Evolutionary conservation across 2,329 filamentous ascomycete species (phyloP), one percentile per base, ranked within the genome.

Genomic region (Cladosporium sp.): DNA sequence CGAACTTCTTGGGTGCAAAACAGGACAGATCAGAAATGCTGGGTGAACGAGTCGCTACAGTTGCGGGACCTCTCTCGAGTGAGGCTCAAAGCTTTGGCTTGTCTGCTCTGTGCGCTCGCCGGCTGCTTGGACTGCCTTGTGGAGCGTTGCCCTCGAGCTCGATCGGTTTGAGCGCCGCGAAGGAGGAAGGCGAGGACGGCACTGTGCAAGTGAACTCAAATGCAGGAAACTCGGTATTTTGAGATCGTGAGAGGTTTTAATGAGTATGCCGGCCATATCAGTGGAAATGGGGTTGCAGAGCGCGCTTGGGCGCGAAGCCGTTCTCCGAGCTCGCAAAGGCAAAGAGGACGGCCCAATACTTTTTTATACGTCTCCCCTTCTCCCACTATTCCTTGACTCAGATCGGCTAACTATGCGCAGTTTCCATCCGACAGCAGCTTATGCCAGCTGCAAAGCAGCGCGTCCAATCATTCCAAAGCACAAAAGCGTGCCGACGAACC

Each of bases 11-110:
- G 22, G 35, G 34, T 12, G 24, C 22, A 20, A 39, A 25, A 19
- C 10, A 10, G 40, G 28, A 32, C 40, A 47, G 40, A 45, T 36
- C 9, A 2, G 5, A 47, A 37, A 35, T 25, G 57, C 49, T 44
- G 25, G 57, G 57, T 60, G 24, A 58, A 58, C 57, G 45, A 56
- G 28, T 55, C 66, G 61, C 68, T 70, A 71, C 67, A 24, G 70
- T 67, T 66, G 74, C 75, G 81, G 90, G 90, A 91, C 89, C 89
- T 91, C 90, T 91, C 89, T 84, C 72, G 87, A 83, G 89, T 91
- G 91, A 89, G 89, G 79, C 87, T 95, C 90, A 95, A 91, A 91
- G 90, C 80, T 86, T 91, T 79, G 90, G 83, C 90, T 93, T 92
- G 89, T 93, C 90, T 78, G 82, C 65, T 78, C 65, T 68, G 48